Conservation (phyloP, 2,329 filamentous ascomycete species). For the Sarocladiaceae sp. region DNA sequence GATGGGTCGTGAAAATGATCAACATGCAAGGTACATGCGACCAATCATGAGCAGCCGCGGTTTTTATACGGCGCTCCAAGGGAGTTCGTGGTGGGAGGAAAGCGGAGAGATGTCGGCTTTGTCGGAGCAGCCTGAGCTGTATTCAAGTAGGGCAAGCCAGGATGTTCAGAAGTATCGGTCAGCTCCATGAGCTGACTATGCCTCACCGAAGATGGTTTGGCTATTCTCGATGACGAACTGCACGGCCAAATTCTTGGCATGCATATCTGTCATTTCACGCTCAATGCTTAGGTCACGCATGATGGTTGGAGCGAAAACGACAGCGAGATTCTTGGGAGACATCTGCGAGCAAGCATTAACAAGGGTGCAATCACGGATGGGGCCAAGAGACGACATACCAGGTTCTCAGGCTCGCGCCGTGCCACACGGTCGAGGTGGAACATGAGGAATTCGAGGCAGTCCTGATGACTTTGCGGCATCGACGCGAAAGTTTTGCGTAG, state of each 20-base stretch:
- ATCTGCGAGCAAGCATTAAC: conserved; percentile 50
- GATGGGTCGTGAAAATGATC: too few relatives aligned
- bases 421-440: conserved; percentile 90
- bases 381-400: conserved; percentile 54
- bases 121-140: neutral
- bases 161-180: too few relatives aligned
- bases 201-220: conserved; percentile 68
- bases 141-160: too few relatives aligned
- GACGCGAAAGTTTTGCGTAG: conserved; percentile 70
- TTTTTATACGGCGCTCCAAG: too few relatives aligned
- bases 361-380: neutral
- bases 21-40: too few relatives aligned
- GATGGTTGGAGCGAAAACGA: conserved; percentile 96
- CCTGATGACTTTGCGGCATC: conserved; percentile 78
- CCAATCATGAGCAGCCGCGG: too few relatives aligned
- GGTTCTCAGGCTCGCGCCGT: conserved; percentile 74
- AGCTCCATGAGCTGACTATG: conserved; percentile 17
- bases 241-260: conserved; percentile 85
- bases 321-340: conserved; percentile 92
- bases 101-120: too few relatives aligned
- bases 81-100: too few relatives aligned
- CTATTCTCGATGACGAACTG: conserved; percentile 93
- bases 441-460: conserved; percentile 89
- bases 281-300: conserved; percentile 89
- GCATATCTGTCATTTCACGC: conserved; percentile 94